A percentile compares a stretch with the other conserved stretches of the same genome.
These are phyloP conservation scores for Neofusicoccum ribis DNA, from an alignment of 2,329 filamentous ascomycete genomes.

Conservation along the genomic window DNA sequence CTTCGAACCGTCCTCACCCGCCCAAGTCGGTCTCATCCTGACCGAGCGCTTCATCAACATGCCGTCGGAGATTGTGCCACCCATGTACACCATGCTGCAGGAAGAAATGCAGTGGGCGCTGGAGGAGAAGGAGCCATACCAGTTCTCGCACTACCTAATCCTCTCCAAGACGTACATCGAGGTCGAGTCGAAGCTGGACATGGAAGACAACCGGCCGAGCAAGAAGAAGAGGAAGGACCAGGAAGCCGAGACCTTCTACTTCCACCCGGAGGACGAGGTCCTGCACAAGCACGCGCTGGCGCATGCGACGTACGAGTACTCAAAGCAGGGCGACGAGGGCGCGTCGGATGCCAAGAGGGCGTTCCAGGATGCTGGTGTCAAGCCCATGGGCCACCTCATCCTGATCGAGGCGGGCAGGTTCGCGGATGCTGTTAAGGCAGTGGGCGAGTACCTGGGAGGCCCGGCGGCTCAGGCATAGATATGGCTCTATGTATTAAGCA, in stretches of 20 bases:
- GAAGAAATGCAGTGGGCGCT: constrained; percentile 89
- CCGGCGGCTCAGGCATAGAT: constrained; percentile 6
- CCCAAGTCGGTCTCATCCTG: constrained; percentile 79
- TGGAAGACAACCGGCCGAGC: constrained; percentile 41
- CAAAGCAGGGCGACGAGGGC: constrained; percentile 73
- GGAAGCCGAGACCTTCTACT: constrained; percentile 70
- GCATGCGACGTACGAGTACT: constrained; percentile 72
- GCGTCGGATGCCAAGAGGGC: constrained; percentile 88
- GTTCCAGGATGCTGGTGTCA: constrained; percentile 90
- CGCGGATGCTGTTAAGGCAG: constrained; percentile 70
- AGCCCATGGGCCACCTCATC: constrained; percentile 80
- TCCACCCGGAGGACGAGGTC: constrained; percentile 94
- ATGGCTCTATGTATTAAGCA: too few species aligned
- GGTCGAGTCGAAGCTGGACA: constrained; percentile 76
- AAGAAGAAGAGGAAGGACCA: constrained; percentile 52
- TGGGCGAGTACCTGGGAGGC: constrained; percentile 66
- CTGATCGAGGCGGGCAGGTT: constrained; percentile 81
- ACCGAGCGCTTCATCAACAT: constrained; percentile 95
- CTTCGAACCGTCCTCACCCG: constrained; percentile 35
- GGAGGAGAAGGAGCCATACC: constrained; percentile 87
- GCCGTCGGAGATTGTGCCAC: constrained; percentile 87
- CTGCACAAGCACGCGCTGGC: constrained; percentile 74
- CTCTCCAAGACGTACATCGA: constrained; percentile 92
- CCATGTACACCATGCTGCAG: constrained; percentile 90
- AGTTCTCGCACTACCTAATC: constrained; percentile 90